phyloP scores from a whole-genome alignment of 805 yeast genomes.

The Teunomyces lycoperdinae region DNA sequence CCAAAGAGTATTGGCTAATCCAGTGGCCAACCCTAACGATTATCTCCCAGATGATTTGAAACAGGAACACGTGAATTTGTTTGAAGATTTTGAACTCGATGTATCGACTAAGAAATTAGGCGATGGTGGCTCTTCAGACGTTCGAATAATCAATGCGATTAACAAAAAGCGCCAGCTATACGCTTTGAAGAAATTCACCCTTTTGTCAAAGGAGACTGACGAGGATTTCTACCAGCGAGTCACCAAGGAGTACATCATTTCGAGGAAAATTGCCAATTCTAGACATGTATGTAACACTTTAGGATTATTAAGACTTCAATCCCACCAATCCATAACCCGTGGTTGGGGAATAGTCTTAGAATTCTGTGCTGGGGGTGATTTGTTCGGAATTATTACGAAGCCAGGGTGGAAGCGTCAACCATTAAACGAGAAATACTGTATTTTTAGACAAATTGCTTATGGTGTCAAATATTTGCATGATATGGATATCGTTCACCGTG shows the following conservation, averaged over 20 bases:
- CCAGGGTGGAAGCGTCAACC: constrained; percentile 59
- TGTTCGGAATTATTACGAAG: constrained; percentile 52
- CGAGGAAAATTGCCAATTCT: constrained; percentile 51
- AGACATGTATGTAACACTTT: constrained; percentile 59
- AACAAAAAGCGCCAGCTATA: constrained; percentile 44
- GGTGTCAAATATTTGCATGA: constrained; percentile 65
- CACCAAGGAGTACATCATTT: constrained; percentile 59
- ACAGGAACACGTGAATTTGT: constrained; percentile 46
- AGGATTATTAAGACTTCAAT: constrained; percentile 55
- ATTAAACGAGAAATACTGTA: constrained; percentile 54
- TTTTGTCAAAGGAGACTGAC: constrained; percentile 60
- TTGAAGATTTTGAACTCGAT: constrained; percentile 53
- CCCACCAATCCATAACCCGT: constrained; percentile 50
- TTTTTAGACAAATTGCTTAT: constrained; percentile 64
- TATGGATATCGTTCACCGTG: constrained; percentile 67
- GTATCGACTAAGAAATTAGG: constrained; percentile 51
- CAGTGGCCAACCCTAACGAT: constrained; percentile 66
- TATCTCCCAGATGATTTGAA: constrained; percentile 53
- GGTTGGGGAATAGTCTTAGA: constrained; percentile 80
- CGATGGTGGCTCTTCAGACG: constrained; percentile 71
- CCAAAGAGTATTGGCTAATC: constrained; percentile 52
- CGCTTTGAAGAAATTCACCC: constrained; percentile 65
- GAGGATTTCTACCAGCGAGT: constrained; percentile 65
- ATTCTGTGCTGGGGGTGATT: constrained; percentile 59
- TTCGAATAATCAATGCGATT: constrained; percentile 41